Evolutionary conservation across 2,329 filamentous ascomycete species (phyloP), one percentile per base, ranked within the genome.

Genomic region (Aphanoascus verrucosus): DNA sequence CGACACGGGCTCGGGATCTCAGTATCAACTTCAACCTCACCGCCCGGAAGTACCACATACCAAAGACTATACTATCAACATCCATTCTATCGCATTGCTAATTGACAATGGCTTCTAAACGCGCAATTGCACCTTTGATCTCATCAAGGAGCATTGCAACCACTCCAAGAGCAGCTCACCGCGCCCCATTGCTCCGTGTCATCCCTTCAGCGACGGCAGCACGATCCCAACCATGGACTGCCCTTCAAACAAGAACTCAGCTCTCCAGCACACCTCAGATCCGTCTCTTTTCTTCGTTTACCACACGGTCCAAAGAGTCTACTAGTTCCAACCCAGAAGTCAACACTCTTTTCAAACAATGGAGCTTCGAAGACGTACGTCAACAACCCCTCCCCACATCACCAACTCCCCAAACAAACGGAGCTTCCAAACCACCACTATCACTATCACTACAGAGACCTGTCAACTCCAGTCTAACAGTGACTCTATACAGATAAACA

Each of bases 401-500:
- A 52, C 5, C 49, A 40, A 14, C 4, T n/a, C 46, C 32, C 37
- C 9, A 37, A 48, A 48, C 5, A 46, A 46, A 34, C 7, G 14
- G 8, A 42, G 8, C 40, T 14, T 42, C 8, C 14, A 43, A 14
- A 4, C 37, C 37, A 40, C 37, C 9, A 14, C 15, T 17, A 28
- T 28, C 23, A 28, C 7, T 7, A 28, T 28, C n/a, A n/a, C n/a
- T n/a, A n/a, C n/a, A n/a, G n/a, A n/a, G n/a, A n/a, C n/a, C 3
- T 28, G 23, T 9, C 14, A 23, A 31, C 28, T 45, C 42, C 3
- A 2, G n/a, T n/a, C 8, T 12, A 11, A 35, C 3, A 7, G 14
- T 3, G 44, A 45, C 7, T 5, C 9, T 31, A 46, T 35, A 43
- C 53, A 71, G 69, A 68, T 72, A 47, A 71, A 61, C 34, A 56